phyloP scores from a whole-genome alignment of 2,329 filamentous ascomycete species.

The Aspergillus intermedius region DNA sequence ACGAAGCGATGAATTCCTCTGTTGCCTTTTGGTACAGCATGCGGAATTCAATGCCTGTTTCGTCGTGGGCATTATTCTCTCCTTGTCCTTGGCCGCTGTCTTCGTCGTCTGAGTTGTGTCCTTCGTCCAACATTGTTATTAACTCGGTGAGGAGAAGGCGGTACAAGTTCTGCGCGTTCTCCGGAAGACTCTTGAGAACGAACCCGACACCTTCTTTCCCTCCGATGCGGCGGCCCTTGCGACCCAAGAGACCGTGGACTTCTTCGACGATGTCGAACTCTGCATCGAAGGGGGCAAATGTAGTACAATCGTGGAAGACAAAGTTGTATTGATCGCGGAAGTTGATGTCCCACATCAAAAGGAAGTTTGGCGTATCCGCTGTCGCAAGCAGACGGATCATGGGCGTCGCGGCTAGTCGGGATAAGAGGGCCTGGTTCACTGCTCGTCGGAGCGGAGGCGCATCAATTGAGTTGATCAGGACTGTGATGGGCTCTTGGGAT shows the following conservation, averaged over 20 bases:
- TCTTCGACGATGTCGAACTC: constrained; percentile 84
- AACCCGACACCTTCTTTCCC: constrained; percentile 89
- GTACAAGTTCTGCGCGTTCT: constrained; percentile 86
- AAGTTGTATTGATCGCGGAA: constrained; percentile 79
- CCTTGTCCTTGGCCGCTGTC: constrained; percentile 19
- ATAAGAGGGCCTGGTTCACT: constrained; percentile 63
- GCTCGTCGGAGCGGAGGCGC: constrained; percentile 66
- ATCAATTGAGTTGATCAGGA: constrained; percentile 85
- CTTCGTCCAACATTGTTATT: constrained; percentile 59
- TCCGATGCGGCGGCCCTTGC: constrained; percentile 70
- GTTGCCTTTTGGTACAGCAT: constrained; percentile 91
- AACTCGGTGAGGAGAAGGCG: constrained; percentile 78
- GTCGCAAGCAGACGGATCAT: constrained; percentile 69
- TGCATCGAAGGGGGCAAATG: constrained; percentile 65
- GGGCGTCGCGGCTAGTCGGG: constrained; percentile 68
- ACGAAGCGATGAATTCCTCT: constrained; percentile 94
- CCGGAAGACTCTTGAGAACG: constrained; percentile 80
- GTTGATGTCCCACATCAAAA: constrained; percentile 81
- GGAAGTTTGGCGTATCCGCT: constrained; percentile 79
- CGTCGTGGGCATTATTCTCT: constrained; percentile 23
- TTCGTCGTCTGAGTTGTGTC: constrained; percentile 46
- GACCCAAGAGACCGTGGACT: constrained; percentile 78
- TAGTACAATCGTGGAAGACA: constrained; percentile 89
- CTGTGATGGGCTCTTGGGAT: constrained; percentile 46
- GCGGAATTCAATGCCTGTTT: constrained; percentile 75